Evolutionary conservation across 495 filamentous ascomycete species (phyloP).

Genomic region (Podospora sp.): DNA sequence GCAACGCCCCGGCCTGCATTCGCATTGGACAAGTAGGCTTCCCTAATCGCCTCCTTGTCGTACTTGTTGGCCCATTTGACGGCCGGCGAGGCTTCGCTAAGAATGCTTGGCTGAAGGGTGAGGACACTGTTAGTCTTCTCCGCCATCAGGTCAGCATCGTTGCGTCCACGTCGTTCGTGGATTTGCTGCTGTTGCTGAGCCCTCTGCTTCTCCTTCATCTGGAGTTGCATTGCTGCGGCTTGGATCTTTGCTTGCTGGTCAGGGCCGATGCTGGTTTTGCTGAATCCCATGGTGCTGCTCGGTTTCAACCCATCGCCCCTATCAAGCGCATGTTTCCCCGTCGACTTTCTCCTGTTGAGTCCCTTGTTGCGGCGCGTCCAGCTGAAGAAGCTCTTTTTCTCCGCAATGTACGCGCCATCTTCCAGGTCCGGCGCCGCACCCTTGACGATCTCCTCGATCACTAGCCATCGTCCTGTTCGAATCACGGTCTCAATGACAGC

Average conservation of each 20-base stretch:
- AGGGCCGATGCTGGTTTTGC: slow-evolving; percentile 85
- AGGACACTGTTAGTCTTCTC: slow-evolving; percentile 89
- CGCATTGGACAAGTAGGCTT: slow-evolving; percentile 74
- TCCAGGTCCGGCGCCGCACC: slow-evolving; percentile 86
- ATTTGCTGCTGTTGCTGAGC: slow-evolving; percentile 48
- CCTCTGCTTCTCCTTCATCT: slow-evolving; percentile 61
- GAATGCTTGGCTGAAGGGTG: slow-evolving; percentile 81
- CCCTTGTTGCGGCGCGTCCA: slow-evolving; percentile 73
- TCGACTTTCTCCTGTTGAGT: slow-evolving; percentile 69
- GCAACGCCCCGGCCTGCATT: slow-evolving; percentile 65
- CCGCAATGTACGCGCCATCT: slow-evolving; percentile 82
- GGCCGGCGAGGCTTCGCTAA: slow-evolving; percentile 86
- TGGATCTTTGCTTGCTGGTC: slow-evolving; percentile 94
- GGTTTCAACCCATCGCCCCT: slow-evolving; percentile 36
- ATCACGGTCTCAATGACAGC: slow-evolving; percentile 89
- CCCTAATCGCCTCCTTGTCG: slow-evolving; percentile 80
- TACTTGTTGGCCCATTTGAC: slow-evolving; percentile 95
- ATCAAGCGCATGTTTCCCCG: slow-evolving; percentile 49
- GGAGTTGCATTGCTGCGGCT: slow-evolving; percentile 80
- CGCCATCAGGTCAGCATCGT: slow-evolving; percentile 56
- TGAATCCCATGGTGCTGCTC: slow-evolving; percentile 57
- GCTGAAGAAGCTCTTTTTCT: slow-evolving; percentile 91
- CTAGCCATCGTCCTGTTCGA: slow-evolving; percentile 79
- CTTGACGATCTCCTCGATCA: slow-evolving; percentile 95
- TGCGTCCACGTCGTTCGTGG: slow-evolving; percentile 50